Conservation (phyloP, 2,329 filamentous ascomycete species). For the Alternaria ventricosa region DNA sequence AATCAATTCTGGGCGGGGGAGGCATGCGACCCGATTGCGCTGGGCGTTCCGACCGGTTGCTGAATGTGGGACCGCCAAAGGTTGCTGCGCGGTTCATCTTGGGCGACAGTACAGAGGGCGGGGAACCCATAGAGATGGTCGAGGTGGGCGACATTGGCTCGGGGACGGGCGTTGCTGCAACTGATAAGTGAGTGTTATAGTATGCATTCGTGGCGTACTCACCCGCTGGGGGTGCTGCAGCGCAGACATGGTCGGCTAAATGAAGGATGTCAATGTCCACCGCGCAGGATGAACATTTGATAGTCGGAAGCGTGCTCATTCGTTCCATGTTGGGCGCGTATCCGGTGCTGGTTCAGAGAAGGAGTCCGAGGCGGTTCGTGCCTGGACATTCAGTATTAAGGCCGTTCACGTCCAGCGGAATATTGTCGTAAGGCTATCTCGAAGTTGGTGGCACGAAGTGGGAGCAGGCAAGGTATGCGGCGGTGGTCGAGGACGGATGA, state of each 20-base stretch:
- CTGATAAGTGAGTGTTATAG: constrained; percentile 7
- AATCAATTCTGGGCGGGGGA: constrained; percentile 63
- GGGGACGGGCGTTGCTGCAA: constrained; percentile 23
- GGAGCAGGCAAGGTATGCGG: constrained; percentile 21
- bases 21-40: constrained; percentile 54
- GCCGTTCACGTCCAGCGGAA: constrained; percentile 23
- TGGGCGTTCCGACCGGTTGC: constrained; percentile 31
- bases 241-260: constrained; percentile 86
- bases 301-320: constrained; percentile 45
- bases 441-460: constrained; percentile 33
- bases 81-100: constrained; percentile 44
- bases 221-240: constrained; percentile 49
- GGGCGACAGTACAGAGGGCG: constrained; percentile 14
- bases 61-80: constrained; percentile 37
- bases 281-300: constrained; percentile 50
- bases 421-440: constrained; percentile 22
- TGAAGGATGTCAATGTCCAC: constrained; percentile 79
- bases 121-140: constrained; percentile 11
- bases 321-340: constrained; percentile 34
- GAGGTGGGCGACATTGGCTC: constrained; percentile 18
- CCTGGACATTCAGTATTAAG: constrained; percentile 3
- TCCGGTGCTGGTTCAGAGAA: constrained; percentile 7
- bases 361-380: constrained; percentile 11
- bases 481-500: constrained; percentile 27
- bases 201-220: constrained; percentile 45